phyloP scores from a whole-genome alignment of 805 yeast genomes.

The Candida caryicola region DNA sequence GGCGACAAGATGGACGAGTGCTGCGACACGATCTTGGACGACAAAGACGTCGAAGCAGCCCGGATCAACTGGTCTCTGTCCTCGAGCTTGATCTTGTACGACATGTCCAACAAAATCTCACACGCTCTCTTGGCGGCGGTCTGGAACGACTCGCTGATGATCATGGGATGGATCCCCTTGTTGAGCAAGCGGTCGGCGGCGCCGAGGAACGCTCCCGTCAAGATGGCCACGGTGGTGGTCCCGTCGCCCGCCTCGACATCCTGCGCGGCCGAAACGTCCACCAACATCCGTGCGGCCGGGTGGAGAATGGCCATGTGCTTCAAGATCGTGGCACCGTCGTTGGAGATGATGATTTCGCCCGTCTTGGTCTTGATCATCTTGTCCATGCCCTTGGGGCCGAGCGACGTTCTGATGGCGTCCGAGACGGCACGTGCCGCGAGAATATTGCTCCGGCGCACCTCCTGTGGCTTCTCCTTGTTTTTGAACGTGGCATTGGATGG shows the following conservation, averaged over 20 bases:
- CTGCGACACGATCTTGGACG: conserved; percentile 94
- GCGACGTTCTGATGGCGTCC: conserved; percentile 89
- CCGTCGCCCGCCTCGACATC: conserved; percentile 99
- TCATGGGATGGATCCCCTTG: conserved; percentile 93
- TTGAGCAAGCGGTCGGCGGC: conserved; percentile 90
- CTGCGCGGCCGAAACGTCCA: conserved; percentile 95
- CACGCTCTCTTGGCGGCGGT: conserved; percentile 82
- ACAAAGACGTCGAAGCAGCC: conserved; percentile 92
- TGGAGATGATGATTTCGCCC: conserved; percentile 92
- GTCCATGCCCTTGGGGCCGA: conserved; percentile 99
- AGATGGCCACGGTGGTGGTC: conserved; percentile 93
- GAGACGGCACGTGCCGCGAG: conserved; percentile 93
- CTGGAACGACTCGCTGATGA: conserved; percentile 90
- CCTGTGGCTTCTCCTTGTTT: conserved; percentile 93
- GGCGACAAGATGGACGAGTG: conserved; percentile 85
- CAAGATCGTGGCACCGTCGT: conserved; percentile 96
- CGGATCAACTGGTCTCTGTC: conserved; percentile 82
- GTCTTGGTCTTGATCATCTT: conserved; percentile 94
- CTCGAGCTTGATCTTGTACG: conserved; percentile 69
- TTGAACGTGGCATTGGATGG: conserved; percentile 86
- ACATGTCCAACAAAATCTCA: conserved; percentile 80
- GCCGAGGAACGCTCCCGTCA: conserved; percentile 89
- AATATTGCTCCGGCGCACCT: conserved; percentile 84
- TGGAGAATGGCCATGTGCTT: conserved; percentile 98
- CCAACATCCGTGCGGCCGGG: conserved; percentile 97